Conservation (phyloP, 257 asterid species). For the Fraxinus anomala region DNA sequence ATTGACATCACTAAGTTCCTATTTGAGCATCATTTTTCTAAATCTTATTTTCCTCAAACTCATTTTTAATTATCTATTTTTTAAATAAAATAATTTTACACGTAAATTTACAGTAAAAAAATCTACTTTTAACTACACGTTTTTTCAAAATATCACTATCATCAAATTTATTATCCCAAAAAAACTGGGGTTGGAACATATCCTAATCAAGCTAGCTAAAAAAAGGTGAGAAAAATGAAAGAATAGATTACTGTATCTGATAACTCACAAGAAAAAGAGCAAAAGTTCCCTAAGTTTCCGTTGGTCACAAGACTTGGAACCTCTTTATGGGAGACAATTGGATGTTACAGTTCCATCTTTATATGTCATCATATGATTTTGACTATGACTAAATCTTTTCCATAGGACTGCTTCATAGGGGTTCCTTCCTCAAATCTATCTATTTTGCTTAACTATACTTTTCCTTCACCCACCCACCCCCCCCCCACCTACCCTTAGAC, state of each 20-base stretch:
- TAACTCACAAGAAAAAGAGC: conserved; percentile 14
- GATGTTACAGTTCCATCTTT: conserved; percentile 56
- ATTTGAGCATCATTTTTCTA: too few species aligned
- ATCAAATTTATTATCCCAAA: too few species aligned
- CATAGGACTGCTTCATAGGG: conserved; percentile 22
- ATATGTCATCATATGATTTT: conserved; percentile 34
- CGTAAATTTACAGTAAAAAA: too few species aligned
- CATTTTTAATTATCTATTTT: too few species aligned
- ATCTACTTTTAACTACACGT: too few species aligned
- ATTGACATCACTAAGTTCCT: too few species aligned
- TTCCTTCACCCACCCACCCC: too few species aligned
- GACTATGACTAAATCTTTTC: conserved; percentile 33
- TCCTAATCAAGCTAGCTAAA: neutral
- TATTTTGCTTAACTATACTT: neutral
- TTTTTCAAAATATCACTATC: too few species aligned
- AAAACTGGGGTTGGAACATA: too few species aligned
- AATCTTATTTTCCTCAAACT: too few species aligned
- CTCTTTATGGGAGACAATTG: conserved; percentile 47
- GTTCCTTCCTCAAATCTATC: conserved; percentile 25
- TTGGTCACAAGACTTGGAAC: conserved; percentile 45
- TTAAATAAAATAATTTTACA: too few species aligned
- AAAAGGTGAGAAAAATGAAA: neutral
- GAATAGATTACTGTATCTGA: neutral
- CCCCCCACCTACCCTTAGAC: too few species aligned
- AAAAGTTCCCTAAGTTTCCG: conserved; percentile 36